phyloP scores from a whole-genome alignment of 306 rosid species.

The Castanospermum australe region DNA sequence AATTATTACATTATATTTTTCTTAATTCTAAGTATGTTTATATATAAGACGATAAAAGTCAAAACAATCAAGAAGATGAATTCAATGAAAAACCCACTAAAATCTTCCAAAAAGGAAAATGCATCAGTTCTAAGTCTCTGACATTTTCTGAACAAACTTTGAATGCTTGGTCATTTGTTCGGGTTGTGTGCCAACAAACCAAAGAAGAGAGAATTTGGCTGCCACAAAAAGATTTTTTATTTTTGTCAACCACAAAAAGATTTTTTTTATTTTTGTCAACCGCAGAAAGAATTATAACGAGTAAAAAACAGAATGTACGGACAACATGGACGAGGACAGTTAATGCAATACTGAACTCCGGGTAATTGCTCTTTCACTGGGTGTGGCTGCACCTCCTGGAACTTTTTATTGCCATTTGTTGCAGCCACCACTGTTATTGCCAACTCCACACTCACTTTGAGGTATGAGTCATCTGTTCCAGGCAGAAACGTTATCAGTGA shows the following conservation, averaged over 20 bases:
- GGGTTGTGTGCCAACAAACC: too few relatives aligned
- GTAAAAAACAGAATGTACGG: neutral
- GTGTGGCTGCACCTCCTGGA: slow-evolving; percentile 23
- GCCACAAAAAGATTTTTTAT: too few relatives aligned
- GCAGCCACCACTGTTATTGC: neutral
- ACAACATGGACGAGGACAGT: slow-evolving; percentile 90
- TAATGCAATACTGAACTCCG: slow-evolving; percentile 72
- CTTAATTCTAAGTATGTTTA: neutral
- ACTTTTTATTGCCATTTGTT: neutral
- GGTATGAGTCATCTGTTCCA: slow-evolving; percentile 40
- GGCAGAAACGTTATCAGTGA: neutral
- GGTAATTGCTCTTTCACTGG: slow-evolving; percentile 63
- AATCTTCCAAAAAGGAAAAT: neutral
- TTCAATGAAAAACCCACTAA: neutral
- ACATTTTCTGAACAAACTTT: neutral
- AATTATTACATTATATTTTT: neutral
- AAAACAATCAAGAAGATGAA: neutral
- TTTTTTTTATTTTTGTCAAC: too few relatives aligned
- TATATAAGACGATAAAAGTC: neutral
- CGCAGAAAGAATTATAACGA: neutral
- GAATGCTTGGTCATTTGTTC: neutral
- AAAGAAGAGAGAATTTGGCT: neutral
- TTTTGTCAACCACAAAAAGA: too few relatives aligned
- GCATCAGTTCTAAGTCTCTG: neutral
- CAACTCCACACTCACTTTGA: neutral